Conservation (phyloP, 306 rosid species). For the Lablab purpureus region DNA sequence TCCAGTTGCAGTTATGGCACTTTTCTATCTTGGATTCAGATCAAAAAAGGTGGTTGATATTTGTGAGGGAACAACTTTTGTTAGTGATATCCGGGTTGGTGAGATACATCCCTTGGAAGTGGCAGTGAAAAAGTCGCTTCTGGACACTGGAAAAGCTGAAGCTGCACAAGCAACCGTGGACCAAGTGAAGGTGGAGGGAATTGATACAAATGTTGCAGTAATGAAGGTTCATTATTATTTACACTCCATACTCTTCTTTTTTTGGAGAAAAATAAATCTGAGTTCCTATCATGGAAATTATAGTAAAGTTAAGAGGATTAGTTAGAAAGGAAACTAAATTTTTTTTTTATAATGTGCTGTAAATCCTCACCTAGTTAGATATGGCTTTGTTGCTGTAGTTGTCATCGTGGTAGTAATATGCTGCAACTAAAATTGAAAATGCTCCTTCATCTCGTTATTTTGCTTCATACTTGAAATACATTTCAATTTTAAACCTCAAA, state of each 20-base stretch:
- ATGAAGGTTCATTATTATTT: slow-evolving; percentile 79
- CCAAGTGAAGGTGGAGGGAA: slow-evolving; percentile 95
- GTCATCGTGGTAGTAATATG: background rate
- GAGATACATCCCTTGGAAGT: slow-evolving; percentile 77
- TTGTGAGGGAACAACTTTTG: slow-evolving; percentile 51
- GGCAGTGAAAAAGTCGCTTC: slow-evolving; percentile 73
- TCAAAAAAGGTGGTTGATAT: slow-evolving; percentile 50
- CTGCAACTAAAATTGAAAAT: background rate
- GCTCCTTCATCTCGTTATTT: slow-evolving; percentile 12
- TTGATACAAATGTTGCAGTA: slow-evolving; percentile 91
- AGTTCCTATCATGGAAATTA: slow-evolving; percentile 33
- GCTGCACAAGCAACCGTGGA: slow-evolving; percentile 94
- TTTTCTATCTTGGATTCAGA: slow-evolving; percentile 68
- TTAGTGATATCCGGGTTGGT: slow-evolving; percentile 78
- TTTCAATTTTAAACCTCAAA: slow-evolving; percentile 15
- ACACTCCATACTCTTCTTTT: slow-evolving; percentile 30
- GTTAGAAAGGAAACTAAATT: background rate
- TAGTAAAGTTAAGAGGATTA: slow-evolving; percentile 26
- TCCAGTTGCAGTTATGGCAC: slow-evolving; percentile 69
- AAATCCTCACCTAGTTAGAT: background rate
- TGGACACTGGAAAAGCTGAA: slow-evolving; percentile 80
- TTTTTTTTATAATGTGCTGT: background rate
- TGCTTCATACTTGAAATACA: slow-evolving; percentile 14
- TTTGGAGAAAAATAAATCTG: slow-evolving; percentile 29
- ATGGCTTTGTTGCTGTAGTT: too few species aligned